Evolutionary conservation across 2,329 filamentous ascomycete genomes (phyloP).

Genomic region (Peltaster fructicola): DNA sequence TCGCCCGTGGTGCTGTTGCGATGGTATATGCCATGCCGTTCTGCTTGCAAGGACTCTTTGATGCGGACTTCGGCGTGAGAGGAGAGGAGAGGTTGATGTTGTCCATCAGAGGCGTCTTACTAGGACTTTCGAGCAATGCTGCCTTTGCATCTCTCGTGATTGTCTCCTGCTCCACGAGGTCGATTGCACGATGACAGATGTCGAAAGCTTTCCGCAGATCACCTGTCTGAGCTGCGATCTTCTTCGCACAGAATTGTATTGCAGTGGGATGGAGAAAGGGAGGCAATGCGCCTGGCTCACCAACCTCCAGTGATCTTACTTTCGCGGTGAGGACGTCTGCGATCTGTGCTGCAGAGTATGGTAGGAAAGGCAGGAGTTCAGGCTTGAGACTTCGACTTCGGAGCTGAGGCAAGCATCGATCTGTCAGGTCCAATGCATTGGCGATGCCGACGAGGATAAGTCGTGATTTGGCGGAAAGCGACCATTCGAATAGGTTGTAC

Average conservation of each 20-base stretch:
- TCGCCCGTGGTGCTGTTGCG: slow-evolving; percentile 71
- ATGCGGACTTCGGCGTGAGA: slow-evolving; percentile 23
- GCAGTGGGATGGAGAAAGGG: slow-evolving; percentile 90
- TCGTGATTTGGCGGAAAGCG: slow-evolving; percentile 59
- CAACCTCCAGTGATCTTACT: slow-evolving; percentile 56
- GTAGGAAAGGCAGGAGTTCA: slow-evolving; percentile 74
- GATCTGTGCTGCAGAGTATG: slow-evolving; percentile 77
- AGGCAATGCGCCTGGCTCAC: slow-evolving; percentile 9
- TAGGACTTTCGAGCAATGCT: slow-evolving; percentile 37
- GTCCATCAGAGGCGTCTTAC: slow-evolving; percentile 61
- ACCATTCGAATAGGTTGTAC: slow-evolving; percentile 95
- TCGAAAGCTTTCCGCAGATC: slow-evolving; percentile 92
- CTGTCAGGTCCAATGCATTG: slow-evolving; percentile 87
- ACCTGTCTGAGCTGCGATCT: slow-evolving; percentile 84
- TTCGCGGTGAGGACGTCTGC: slow-evolving; percentile 72
- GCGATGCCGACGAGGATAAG: slow-evolving; percentile 83
- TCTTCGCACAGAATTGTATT: slow-evolving; percentile 84
- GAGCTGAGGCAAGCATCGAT: slow-evolving; percentile 80
- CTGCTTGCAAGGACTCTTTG: slow-evolving; percentile 20
- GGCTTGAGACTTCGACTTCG: slow-evolving; percentile 88
- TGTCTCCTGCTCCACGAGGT: slow-evolving; percentile 74
- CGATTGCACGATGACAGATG: slow-evolving; percentile 75
- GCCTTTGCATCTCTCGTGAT: slow-evolving; percentile 52
- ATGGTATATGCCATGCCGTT: slow-evolving; percentile 36
- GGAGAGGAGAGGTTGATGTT: slow-evolving; percentile 57